Base-by-base conservation (phyloP, 495 filamentous ascomycete genomes). In the Thozetella sp. region DNA sequence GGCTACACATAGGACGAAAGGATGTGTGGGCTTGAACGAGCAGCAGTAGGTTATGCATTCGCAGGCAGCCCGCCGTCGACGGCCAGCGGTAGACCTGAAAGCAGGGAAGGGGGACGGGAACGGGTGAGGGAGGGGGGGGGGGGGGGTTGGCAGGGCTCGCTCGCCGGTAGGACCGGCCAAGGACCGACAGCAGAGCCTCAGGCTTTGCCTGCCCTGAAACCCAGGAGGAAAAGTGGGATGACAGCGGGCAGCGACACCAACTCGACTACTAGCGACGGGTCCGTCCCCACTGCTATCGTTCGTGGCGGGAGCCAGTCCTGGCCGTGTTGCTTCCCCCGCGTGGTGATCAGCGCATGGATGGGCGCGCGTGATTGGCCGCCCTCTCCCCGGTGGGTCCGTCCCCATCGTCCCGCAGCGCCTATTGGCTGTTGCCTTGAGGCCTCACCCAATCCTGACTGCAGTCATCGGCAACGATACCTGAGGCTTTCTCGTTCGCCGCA, bases 181-280 rank as follows among this genome's bases (percentile, higher is more conserved):
- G 4, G 4, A 48, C 12, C 10, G 9, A n/a, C 43, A 10, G 43
- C 9, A 48, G 43, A 48, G 43, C 43, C 43, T 48, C 43, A 48
- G n/a, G 43, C 20, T 48, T 48, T 48, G 43, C 43, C 43, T 19
- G 43, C 43, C 43, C 43, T 48, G 43, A 48, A 48, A 48, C 43
- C 20, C 11, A 48, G 43, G 43, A 19, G 43, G 30, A 6, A 48
- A 10, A 20, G 43, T 48, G n/a, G 43, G 9, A 48, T 48, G 43
- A 19, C 43, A 19, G 43, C 43, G 43, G 43, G 3, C n/a, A 4
- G 43, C 43, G 43, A 48, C 43, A 48, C 11, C 43, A 48, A 48
- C 12, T n/a, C 6, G 15, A 48, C 43, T n/a, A n/a, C n/a, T n/a
- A n/a, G n/a, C n/a, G n/a, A n/a, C n/a, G n/a, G n/a, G n/a, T n/a